Evolutionary conservation across 2,329 filamentous ascomycete species (phyloP), one percentile per base, ranked within the genome.

Genomic region (Penicillium sp.): DNA sequence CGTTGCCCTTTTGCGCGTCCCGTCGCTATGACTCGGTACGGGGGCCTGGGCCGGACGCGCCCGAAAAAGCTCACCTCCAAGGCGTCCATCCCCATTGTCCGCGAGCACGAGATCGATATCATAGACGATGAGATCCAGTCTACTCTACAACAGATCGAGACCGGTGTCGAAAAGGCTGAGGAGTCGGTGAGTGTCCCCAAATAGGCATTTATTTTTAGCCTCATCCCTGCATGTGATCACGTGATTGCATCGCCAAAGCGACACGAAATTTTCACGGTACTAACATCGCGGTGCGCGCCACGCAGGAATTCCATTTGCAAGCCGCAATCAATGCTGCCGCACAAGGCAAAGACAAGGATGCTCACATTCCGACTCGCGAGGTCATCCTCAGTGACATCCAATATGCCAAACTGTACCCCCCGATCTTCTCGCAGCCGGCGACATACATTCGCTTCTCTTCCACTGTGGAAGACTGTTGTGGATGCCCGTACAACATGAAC

Each of bases 371-470:
- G 38, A 89, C 87, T 46, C 87, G 87, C 62, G 87, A 89, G 71
- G 86, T 86, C 64, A 80, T 85, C 66, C 79, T 82, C 71, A 85
- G 84, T 77, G 82, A 80, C 66, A 82, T 94, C 78, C 86, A 92
- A 78, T 99, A 97, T 88, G 92, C 96, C 78, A 86, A 89, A 71
- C 85, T 97, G 70, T 98, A 98, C 75, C 86, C 89, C 53, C 87
- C 86, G 66, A 82, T 83, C 60, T 97, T 94, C 79, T 85, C 88
- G 71, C 90, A 96, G 77, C 93, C 95, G 55, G 88, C 89, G 63
- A 95, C 93, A 63, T 98, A 98, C 79, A 97, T 99, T 75, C 92
- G 94, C 67, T 98, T 96, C 81, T 98, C 95, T 66, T 94, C 96
- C 68, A 99, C 95, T 2, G 94, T 99, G 63, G 95, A 99, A 80